Conservation (phyloP, 2,329 filamentous ascomycete genomes). For the Aspergillus sp. region DNA sequence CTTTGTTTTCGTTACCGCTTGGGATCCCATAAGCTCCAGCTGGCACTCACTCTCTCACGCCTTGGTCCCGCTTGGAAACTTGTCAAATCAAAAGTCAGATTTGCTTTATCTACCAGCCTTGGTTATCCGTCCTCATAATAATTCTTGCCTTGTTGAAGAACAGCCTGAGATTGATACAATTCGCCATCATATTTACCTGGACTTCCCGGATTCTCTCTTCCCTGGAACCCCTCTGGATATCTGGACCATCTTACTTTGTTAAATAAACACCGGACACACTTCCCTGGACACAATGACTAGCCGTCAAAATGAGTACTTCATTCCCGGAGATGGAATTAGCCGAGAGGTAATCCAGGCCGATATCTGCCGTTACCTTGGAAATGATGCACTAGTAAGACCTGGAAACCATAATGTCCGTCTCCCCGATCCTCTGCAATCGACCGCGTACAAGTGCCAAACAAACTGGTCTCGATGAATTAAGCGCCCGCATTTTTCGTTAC, state of each 20-base stretch:
- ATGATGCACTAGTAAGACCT: constrained; percentile 76
- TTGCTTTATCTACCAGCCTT: constrained; percentile 23
- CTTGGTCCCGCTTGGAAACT: constrained; percentile 16
- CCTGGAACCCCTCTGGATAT: constrained; percentile 26
- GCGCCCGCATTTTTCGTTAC: constrained; percentile 18
- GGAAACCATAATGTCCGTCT: constrained; percentile 69
- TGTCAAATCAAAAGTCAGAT: constrained; percentile 20
- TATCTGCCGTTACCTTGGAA: constrained; percentile 80
- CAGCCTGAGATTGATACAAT: constrained; percentile 15
- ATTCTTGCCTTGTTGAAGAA: constrained; percentile 23
- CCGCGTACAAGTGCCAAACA: neutral
- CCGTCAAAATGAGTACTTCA: constrained; percentile 73
- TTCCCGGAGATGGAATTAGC: constrained; percentile 76
- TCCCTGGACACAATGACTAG: constrained; percentile 40
- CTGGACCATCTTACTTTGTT: constrained; percentile 28
- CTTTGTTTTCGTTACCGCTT: constrained; percentile 18
- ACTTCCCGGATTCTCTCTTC: constrained; percentile 18
- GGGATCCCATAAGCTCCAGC: constrained; percentile 15
- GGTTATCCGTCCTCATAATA: constrained; percentile 24
- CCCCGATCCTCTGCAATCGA: constrained; percentile 18
- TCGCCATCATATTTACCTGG: constrained; percentile 18
- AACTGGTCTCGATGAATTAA: neutral
- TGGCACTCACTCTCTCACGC: constrained; percentile 13
- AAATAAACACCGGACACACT: constrained; percentile 24
- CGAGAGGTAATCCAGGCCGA: constrained; percentile 82